A percentile compares a stretch with the other conserved stretches of the same genome.
These are phyloP conservation scores for Uncinocarpus reesii DNA, from an alignment of 2,329 filamentous ascomycete genomes.

Conservation along the genomic window DNA sequence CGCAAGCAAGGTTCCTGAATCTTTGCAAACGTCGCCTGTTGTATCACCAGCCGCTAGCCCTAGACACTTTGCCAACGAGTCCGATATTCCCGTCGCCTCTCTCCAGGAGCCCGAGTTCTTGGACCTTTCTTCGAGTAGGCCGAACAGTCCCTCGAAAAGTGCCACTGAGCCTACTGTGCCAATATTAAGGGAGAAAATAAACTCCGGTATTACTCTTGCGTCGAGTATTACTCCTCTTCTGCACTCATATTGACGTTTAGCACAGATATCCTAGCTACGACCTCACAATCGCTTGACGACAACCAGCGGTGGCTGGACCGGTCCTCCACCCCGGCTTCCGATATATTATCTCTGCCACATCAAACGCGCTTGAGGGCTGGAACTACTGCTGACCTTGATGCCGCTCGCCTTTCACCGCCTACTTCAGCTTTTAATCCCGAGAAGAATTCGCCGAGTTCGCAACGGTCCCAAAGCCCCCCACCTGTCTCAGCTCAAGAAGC, in stretches of 20 bases:
- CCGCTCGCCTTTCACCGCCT: constrained; percentile 3
- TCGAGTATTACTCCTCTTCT: background rate
- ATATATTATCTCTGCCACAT: background rate
- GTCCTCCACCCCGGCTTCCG: background rate
- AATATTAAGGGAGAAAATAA: constrained; percentile 32
- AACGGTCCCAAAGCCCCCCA: constrained; percentile 64
- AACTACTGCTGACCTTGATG: constrained; percentile 5
- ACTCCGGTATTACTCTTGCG: constrained; percentile 23
- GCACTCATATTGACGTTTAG: background rate
- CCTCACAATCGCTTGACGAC: constrained; percentile 1
- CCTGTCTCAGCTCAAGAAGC: constrained; percentile 63
- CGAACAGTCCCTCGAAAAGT: constrained; percentile 12
- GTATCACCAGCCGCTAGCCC: constrained; percentile 85
- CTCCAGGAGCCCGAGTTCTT: constrained; percentile 44
- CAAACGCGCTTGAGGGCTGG: constrained; percentile 4
- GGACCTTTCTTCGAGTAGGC: constrained; percentile 30
- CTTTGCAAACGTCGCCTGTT: constrained; percentile 85
- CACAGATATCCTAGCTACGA: background rate
- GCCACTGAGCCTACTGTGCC: constrained; percentile 13
- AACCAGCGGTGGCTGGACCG: constrained; percentile 3
- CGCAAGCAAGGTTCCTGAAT: constrained; percentile 79
- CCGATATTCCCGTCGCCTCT: constrained; percentile 23
- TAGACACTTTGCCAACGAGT: constrained; percentile 29
- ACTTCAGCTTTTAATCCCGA: background rate
- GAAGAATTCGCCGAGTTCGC: constrained; percentile 12